Evolutionary conservation across 2,329 filamentous ascomycete species (phyloP), one percentile per base, ranked within the genome.

Genomic region (Emergomyces orientalis): DNA sequence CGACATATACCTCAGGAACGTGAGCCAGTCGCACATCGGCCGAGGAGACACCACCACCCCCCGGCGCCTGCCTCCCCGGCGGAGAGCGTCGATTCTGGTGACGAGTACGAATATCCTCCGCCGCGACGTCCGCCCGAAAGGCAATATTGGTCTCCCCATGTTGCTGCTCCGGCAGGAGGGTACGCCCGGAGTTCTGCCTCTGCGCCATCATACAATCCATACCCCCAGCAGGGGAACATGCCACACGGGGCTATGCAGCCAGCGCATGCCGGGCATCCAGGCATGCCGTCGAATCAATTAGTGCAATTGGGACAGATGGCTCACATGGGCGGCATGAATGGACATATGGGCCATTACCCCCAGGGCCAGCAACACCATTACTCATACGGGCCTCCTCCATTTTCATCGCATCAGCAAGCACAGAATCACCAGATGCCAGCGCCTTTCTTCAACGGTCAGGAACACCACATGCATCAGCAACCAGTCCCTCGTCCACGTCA

Each of bases 121-220:
- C 75, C 74, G 65, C 75, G 70, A 58, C 67, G 69, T 19, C 69
- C 72, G 59, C 72, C 70, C 30, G 75, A 74, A 6, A 70, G 71
- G 45, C 70, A 70, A 54, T 66, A 67, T 54, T 77, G 74, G 74
- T 58, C 68, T 22, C 67, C 69, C 6, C 73, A 71, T 27, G 69
- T 67, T 27, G 65, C 69, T 54, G 70, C 64, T 60, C 64, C 65
- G 32, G 71, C 66, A 52, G 63, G 64, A 52, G 69, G 71, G n/a
- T 79, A 79, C 65, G 67, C 75, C 19, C 74, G 72, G 30, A 78
- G 75, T 65, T 67, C 72, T 51, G 76, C 76, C 9, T 77, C 77
- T 6, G 76, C 72, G 13, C 75, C 73, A 45, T 73, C 74, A 30
- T 78, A 75, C 60, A 67, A 68, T 61, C 66, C 69, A 52, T 76